A percentile compares a stretch with the other conserved stretches of the same genome.
Evolutionary conservation across 2,329 filamentous ascomycete genomes (phyloP).

Genomic region (Exophiala aquamarina): DNA sequence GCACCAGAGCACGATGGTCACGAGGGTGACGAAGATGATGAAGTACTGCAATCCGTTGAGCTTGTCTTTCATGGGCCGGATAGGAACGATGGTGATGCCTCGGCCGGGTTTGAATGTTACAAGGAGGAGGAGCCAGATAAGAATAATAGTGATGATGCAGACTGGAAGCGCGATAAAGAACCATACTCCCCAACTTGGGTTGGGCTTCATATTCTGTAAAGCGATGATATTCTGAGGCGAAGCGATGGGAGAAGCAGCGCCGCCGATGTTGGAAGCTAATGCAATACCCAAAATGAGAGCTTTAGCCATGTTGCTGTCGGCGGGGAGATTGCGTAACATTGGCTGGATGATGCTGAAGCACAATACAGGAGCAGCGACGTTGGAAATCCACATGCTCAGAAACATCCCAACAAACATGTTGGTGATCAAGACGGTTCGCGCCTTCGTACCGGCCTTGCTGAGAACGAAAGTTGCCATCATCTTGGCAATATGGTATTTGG

Average conservation of each 20-base stretch:
- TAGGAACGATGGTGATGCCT: constrained; percentile 86
- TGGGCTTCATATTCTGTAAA: constrained; percentile 89
- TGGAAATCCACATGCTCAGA: constrained; percentile 98
- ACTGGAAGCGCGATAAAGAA: constrained; percentile 95
- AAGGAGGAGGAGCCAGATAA: constrained; percentile 87
- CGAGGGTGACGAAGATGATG: constrained; percentile 77
- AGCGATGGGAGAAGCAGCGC: constrained; percentile 93
- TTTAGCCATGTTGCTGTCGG: constrained; percentile 90
- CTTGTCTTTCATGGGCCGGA: constrained; percentile 82
- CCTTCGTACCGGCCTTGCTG: constrained; percentile 91
- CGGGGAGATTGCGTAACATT: constrained; percentile 86
- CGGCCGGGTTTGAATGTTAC: constrained; percentile 80
- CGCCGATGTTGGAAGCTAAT: constrained; percentile 90
- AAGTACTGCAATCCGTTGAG: constrained; percentile 93
- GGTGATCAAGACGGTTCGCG: constrained; percentile 84
- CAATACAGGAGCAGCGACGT: constrained; percentile 92
- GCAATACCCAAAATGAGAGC: constrained; percentile 94
- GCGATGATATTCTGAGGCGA: constrained; percentile 98
- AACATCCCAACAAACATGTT: constrained; percentile 99
- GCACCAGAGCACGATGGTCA: constrained; percentile 90
- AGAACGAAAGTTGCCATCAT: constrained; percentile 94
- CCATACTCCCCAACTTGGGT: constrained; percentile 92
- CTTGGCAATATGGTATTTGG: constrained; percentile 97
- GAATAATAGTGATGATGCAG: constrained; percentile 79
- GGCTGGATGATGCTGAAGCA: constrained; percentile 99